Percentiles rank a stretch among this genome's conserved stretches.
Conservation (phyloP, 345 rosid genomes). For the Brassica incana region DNA sequence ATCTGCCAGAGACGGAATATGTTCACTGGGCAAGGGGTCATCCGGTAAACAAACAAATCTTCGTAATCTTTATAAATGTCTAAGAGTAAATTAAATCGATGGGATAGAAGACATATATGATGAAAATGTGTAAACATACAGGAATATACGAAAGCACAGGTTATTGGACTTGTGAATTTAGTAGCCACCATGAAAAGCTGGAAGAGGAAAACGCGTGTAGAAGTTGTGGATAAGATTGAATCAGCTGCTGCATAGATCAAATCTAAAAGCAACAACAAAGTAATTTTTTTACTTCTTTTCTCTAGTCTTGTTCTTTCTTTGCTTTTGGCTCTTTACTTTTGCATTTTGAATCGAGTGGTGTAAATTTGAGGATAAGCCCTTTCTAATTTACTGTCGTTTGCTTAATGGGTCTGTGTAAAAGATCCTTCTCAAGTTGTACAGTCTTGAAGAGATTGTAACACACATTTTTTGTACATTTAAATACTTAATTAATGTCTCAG, state of each 20-base stretch:
- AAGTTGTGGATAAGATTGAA: conserved; percentile 82
- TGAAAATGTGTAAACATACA: conserved; percentile 37
- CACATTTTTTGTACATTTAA: not conserved
- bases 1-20: conserved; percentile 93
- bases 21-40: conserved; percentile 96
- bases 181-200: conserved; percentile 95
- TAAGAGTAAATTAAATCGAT: not conserved
- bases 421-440: conserved; percentile 37
- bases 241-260: conserved; percentile 39
- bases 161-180: conserved; percentile 77
- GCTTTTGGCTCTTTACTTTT: conserved; percentile 15
- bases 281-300: not conserved
- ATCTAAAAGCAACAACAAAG: conserved; percentile 8
- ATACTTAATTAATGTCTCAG: conserved; percentile 4
- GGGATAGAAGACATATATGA: not conserved
- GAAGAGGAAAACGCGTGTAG: conserved; percentile 91
- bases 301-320: conserved; percentile 2
- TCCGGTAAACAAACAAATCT: conserved; percentile 53
- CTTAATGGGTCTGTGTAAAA: conserved; percentile 29
- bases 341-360: conserved; percentile 29
- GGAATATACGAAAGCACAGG: conserved; percentile 82
- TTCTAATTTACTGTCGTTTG: conserved; percentile 21
- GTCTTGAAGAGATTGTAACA: conserved; percentile 35
- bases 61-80: not conserved
- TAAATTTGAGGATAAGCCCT: conserved; percentile 36